Evolutionary conservation across 805 yeast species (phyloP).

Genomic region (Cyberlindnera meyerae): DNA sequence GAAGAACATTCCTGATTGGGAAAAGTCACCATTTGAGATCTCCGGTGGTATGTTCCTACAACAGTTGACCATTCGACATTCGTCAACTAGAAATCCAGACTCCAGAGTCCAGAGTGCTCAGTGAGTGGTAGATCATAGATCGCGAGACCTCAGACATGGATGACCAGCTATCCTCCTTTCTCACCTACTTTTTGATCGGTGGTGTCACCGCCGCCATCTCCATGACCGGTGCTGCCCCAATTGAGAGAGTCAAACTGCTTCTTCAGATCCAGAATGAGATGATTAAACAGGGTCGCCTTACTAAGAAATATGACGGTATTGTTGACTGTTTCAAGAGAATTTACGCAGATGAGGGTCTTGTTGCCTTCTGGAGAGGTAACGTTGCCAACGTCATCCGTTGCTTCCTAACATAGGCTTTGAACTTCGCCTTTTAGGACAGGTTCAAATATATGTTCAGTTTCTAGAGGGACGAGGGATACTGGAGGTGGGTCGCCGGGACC

Average conservation of each 20-base stretch:
- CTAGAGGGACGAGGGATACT: slow-evolving; percentile 93
- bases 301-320: slow-evolving; percentile 84
- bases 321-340: slow-evolving; percentile 93
- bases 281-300: slow-evolving; percentile 95
- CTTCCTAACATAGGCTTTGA: slow-evolving; percentile 98
- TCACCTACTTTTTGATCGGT: slow-evolving; percentile 85
- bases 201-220: slow-evolving; percentile 99
- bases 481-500: slow-evolving; percentile 95
- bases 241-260: slow-evolving; percentile 93
- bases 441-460: slow-evolving; percentile 93
- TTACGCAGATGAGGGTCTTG: slow-evolving; percentile 86
- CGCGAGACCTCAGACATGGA: slow-evolving; percentile 21
- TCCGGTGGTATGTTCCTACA: no score
- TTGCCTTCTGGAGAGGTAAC: slow-evolving; percentile 99
- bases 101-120: no score
- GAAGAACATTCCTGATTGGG: no score
- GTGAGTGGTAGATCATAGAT: no score
- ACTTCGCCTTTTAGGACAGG: slow-evolving; percentile 98
- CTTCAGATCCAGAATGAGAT: slow-evolving; percentile 98
- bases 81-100: no score
- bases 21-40: no score
- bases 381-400: slow-evolving; percentile 98
- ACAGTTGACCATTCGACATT: no score
- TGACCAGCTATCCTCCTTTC: slow-evolving; percentile 42
- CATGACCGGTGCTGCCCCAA: slow-evolving; percentile 97